These are phyloP conservation scores for Tuber magnatum DNA, from an alignment of 495 filamentous ascomycete genomes.

Conservation along the genomic window DNA sequence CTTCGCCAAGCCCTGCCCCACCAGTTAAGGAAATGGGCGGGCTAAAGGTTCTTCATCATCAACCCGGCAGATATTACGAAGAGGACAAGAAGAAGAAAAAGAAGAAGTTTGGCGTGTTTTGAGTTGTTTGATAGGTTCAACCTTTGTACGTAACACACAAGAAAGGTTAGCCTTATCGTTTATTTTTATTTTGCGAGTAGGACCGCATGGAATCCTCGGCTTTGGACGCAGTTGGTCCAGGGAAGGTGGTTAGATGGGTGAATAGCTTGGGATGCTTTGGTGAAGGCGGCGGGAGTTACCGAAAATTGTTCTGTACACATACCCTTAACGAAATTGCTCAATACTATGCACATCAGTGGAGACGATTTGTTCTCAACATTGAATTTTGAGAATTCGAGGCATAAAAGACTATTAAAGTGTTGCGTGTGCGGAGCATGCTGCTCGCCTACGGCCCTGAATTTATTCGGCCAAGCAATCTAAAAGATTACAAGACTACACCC, in stretches of 20 bases:
- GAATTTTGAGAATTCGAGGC: background rate
- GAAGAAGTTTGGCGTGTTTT: conserved; percentile 42
- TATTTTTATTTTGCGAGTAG: background rate
- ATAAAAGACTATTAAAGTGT: background rate
- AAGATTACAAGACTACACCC: background rate
- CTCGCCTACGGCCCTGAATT: background rate
- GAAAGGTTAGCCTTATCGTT: background rate
- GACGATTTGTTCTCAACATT: background rate
- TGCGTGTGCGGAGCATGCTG: background rate
- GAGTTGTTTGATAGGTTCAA: background rate
- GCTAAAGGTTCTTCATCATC: conserved; percentile 40
- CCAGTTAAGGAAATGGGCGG: conserved; percentile 36
- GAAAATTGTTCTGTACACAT: background rate
- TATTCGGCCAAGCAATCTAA: background rate
- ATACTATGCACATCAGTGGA: background rate
- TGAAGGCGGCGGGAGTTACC: background rate
- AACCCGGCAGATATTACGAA: conserved; percentile 35
- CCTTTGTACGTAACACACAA: background rate
- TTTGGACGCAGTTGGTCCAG: background rate
- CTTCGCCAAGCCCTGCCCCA: conserved; percentile 29
- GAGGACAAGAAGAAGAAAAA: conserved; percentile 41
- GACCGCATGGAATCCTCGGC: background rate
- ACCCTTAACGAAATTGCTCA: background rate
- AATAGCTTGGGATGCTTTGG: background rate
- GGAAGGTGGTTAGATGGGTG: background rate